These are phyloP conservation scores for Lanmaoa rubissima DNA, from an alignment of 768 basidiomycete species.

Conservation along the genomic window DNA sequence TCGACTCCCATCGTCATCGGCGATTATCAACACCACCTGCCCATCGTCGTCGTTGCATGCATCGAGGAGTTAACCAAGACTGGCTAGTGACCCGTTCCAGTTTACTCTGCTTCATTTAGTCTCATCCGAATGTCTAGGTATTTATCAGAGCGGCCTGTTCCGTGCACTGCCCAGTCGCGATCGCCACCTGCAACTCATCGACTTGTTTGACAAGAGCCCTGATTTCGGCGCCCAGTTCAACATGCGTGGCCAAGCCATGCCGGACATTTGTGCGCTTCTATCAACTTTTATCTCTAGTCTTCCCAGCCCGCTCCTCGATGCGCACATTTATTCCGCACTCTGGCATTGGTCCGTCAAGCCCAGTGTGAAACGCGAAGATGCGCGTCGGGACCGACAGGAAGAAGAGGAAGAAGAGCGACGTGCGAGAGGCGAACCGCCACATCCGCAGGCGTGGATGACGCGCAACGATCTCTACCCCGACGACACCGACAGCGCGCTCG, in stretches of 20 bases:
- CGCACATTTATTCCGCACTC: slow-evolving; percentile 40
- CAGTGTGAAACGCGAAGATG: slow-evolving; percentile 36
- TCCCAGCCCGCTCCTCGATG: slow-evolving; percentile 45
- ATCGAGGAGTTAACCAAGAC: slow-evolving; percentile 49
- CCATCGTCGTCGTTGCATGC: slow-evolving; percentile 39
- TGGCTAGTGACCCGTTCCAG: slow-evolving; percentile 21
- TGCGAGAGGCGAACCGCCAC: slow-evolving; percentile 26
- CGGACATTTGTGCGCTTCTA: slow-evolving; percentile 46
- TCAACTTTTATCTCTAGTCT: slow-evolving; percentile 47
- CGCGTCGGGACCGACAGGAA: slow-evolving; percentile 27
- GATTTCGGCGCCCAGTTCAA: slow-evolving; percentile 22
- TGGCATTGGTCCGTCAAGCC: slow-evolving; percentile 46
- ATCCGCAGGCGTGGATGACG: slow-evolving; percentile 5
- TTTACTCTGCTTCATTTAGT: background rate
- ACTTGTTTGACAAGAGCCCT: slow-evolving; percentile 36
- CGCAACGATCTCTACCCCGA: slow-evolving; percentile 17
- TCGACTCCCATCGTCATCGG: slow-evolving; percentile 34
- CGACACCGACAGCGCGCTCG: slow-evolving; percentile 25
- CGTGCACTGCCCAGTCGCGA: slow-evolving; percentile 41
- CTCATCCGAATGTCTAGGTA: slow-evolving; percentile 29
- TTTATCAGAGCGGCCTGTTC: slow-evolving; percentile 43
- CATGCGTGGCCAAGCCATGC: slow-evolving; percentile 38
- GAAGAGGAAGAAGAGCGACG: slow-evolving; percentile 35
- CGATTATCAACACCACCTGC: slow-evolving; percentile 39
- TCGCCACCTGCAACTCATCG: slow-evolving; percentile 39